A percentile compares a stretch with the other conserved stretches of the same genome.
These are phyloP conservation scores for Fusarium vanettenii DNA, from an alignment of 2,329 filamentous ascomycete genomes.

Conservation along the genomic window DNA sequence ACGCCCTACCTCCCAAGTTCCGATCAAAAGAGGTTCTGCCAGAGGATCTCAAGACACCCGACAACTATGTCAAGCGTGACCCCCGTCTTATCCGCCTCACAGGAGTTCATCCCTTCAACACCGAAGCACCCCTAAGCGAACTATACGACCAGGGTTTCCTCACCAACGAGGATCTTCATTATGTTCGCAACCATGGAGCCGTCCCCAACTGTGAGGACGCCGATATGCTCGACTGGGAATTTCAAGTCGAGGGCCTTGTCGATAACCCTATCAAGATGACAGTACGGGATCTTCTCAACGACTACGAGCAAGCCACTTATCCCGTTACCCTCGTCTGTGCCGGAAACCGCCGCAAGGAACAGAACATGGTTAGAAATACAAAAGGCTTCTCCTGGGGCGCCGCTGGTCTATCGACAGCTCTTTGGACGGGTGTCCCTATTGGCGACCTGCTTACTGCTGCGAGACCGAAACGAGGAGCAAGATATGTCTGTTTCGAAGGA, in stretches of 20 bases:
- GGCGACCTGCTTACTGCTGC: conserved; percentile 77
- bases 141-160: conserved; percentile 86
- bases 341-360: conserved; percentile 91
- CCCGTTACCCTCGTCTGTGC: conserved; percentile 92
- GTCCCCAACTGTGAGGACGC: conserved; percentile 81
- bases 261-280: conserved; percentile 79
- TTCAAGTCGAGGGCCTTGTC: conserved; percentile 86
- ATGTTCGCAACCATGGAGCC: conserved; percentile 89
- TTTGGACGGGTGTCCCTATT: conserved; percentile 88
- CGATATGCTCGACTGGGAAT: conserved; percentile 82
- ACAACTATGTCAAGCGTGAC: conserved; percentile 83
- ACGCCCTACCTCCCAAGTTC: conserved; percentile 77
- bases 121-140: conserved; percentile 83
- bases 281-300: conserved; percentile 76
- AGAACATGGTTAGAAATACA: conserved; percentile 89
- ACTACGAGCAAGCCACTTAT: conserved; percentile 85
- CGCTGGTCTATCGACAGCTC: conserved; percentile 85
- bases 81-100: conserved; percentile 86
- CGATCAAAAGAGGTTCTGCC: conserved; percentile 72
- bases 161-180: conserved; percentile 88
- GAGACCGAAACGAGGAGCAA: conserved; percentile 75
- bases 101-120: conserved; percentile 91
- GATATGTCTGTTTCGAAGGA: conserved; percentile 91
- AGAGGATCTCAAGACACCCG: conserved; percentile 86
- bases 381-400: conserved; percentile 96